Conservation (phyloP, 106 monocot genomes). For the Dendrobium catenatum region DNA sequence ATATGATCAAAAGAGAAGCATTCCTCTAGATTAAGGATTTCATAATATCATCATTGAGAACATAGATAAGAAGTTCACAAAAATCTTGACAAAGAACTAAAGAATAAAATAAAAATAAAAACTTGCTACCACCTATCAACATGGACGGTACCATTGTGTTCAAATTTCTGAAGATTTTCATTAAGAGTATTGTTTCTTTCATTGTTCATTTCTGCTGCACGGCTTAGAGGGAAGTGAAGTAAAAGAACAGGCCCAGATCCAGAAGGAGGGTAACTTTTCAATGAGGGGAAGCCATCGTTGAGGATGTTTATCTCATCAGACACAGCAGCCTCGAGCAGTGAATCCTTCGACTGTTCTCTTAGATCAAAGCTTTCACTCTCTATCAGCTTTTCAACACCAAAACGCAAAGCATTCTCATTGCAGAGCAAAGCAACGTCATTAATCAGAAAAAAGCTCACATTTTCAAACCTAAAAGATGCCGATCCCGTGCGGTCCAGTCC, state of each 20-base stretch:
- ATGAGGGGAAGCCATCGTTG: conserved; percentile 17
- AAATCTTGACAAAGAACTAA: background rate
- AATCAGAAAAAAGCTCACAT: conserved; percentile 51
- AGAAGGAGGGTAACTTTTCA: conserved; percentile 20
- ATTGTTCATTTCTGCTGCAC: background rate
- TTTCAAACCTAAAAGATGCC: conserved; percentile 39
- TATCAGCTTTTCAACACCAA: conserved; percentile 48
- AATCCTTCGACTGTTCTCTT: background rate
- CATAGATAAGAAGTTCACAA: background rate
- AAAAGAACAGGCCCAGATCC: conserved; percentile 62
- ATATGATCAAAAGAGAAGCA: background rate
- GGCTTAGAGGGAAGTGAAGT: conserved; percentile 49
- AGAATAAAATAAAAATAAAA: background rate
- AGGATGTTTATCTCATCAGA: background rate
- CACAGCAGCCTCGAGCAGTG: background rate
- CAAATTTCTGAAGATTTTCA: background rate
- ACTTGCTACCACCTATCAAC: background rate
- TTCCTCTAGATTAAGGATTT: background rate
- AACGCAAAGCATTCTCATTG: conserved; percentile 38
- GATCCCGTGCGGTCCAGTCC: conserved; percentile 48
- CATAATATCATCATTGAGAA: background rate
- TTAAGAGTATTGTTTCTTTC: background rate
- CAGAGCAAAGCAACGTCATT: conserved; percentile 52
- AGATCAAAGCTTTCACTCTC: conserved; percentile 48
- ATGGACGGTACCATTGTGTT: background rate